Percentiles rank a stretch among this genome's conserved stretches.
Conservation (phyloP, 2,329 filamentous ascomycete species). For the Metarhizium rileyi region DNA sequence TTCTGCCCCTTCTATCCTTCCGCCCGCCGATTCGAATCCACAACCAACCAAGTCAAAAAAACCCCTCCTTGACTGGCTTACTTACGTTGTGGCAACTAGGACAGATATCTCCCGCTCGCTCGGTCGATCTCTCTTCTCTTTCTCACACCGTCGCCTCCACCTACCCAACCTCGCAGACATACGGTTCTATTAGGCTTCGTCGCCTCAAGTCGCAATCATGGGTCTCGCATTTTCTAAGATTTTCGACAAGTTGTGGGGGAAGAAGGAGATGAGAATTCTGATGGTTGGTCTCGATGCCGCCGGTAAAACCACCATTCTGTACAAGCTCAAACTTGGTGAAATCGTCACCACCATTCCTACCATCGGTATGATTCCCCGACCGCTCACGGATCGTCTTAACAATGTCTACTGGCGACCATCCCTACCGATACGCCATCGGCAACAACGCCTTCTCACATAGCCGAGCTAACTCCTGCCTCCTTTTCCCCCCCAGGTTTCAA, state of each 20-base stretch:
- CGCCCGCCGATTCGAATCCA: conserved; percentile 3
- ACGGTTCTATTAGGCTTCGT: conserved; percentile 16
- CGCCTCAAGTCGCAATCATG: conserved; percentile 61
- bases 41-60: conserved; percentile 12
- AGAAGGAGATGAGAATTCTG: conserved; percentile 99
- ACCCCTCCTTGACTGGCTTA: conserved; percentile 11
- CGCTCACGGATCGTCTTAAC: conserved; percentile 1
- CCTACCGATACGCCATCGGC: background rate
- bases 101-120: conserved; percentile 10
- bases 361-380: conserved; percentile 60
- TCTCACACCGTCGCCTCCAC: conserved; percentile 6
- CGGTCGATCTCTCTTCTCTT: conserved; percentile 7
- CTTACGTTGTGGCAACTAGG: conserved; percentile 20
- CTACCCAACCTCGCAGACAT: conserved; percentile 10
- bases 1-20: background rate
- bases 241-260: conserved; percentile 93
- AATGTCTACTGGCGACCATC: background rate
- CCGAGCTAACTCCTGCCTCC: conserved; percentile 12
- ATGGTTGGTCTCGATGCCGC: conserved; percentile 99
- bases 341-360: conserved; percentile 99
- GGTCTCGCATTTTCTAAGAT: conserved; percentile 96
- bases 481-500: conserved; percentile 80
- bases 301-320: conserved; percentile 99
- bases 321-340: conserved; percentile 99
- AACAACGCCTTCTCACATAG: background rate